These are phyloP conservation scores for Heliosperma pusillum DNA, from an alignment of 148 eudicot species.

Conservation along the genomic window DNA sequence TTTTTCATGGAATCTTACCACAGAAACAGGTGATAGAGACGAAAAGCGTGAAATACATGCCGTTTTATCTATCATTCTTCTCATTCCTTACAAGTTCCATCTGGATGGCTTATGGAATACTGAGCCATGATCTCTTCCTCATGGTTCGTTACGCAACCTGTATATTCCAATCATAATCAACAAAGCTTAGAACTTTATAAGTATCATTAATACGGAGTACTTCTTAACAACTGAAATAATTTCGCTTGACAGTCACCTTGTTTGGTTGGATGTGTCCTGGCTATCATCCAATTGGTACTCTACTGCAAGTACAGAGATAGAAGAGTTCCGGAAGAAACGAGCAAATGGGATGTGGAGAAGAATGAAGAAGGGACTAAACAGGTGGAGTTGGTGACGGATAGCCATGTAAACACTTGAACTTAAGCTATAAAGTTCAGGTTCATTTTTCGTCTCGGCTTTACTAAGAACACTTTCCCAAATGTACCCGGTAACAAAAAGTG, in stretches of 20 bases:
- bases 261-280: conserved; percentile 51
- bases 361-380: conserved; percentile 31
- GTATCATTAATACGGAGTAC: not conserved
- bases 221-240: not conserved
- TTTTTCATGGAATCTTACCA: conserved; percentile 8
- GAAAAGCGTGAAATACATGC: conserved; percentile 73
- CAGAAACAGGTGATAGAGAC: conserved; percentile 71
- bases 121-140: conserved; percentile 61
- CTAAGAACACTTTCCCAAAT: not conserved
- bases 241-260: conserved; percentile 42
- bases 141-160: conserved; percentile 39
- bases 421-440: conserved; percentile 16
- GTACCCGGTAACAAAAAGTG: not conserved
- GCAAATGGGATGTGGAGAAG: conserved; percentile 45
- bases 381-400: conserved; percentile 26
- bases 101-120: conserved; percentile 74
- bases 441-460: not conserved
- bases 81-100: conserved; percentile 60
- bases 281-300: conserved; percentile 49
- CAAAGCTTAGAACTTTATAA: no score
- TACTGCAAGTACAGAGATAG: conserved; percentile 55
- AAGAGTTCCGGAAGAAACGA: conserved; percentile 31
- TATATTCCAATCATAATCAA: not conserved
- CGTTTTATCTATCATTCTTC: conserved; percentile 68
- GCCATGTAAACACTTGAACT: conserved; percentile 19